Conservation (phyloP, 1,284 basidiomycete genomes). For the Peniophora sp. region DNA sequence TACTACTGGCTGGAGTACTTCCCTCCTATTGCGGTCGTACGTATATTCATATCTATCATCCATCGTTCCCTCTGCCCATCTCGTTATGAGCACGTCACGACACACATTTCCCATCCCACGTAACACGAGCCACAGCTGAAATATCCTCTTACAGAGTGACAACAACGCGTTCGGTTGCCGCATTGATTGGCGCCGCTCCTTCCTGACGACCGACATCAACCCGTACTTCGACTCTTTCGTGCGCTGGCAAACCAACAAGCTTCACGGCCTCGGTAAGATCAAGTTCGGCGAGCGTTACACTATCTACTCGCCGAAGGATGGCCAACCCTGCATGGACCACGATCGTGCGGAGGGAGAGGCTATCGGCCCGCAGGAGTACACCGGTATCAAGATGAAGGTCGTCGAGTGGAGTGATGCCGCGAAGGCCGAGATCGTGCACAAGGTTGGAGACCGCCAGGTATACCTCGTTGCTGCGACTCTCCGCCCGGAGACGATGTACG, state of each 20-base stretch:
- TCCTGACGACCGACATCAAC: slow-evolving; percentile 93
- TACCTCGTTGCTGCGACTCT: slow-evolving; percentile 94
- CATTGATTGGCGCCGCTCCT: slow-evolving; percentile 95
- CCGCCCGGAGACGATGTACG: slow-evolving; percentile 94
- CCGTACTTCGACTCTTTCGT: slow-evolving; percentile 98
- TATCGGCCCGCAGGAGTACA: slow-evolving; percentile 94
- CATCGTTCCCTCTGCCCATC: no score
- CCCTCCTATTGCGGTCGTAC: slow-evolving; percentile 87
- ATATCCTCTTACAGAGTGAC: slow-evolving; percentile 49
- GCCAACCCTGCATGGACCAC: slow-evolving; percentile 99
- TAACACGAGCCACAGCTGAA: not conserved
- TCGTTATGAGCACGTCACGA: no score
- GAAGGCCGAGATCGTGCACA: slow-evolving; percentile 55
- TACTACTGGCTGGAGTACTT: slow-evolving; percentile 91
- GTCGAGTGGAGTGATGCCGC: slow-evolving; percentile 69
- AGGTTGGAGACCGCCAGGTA: slow-evolving; percentile 74
- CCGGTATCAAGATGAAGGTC: slow-evolving; percentile 93
- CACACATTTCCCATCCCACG: no score
- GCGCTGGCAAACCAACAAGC: slow-evolving; percentile 97
- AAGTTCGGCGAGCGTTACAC: slow-evolving; percentile 99
- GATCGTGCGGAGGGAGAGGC: slow-evolving; percentile 95
- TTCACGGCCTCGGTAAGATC: slow-evolving; percentile 81
- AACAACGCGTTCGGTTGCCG: slow-evolving; percentile 85
- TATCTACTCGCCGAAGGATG: slow-evolving; percentile 98
- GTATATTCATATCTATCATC: slow-evolving; percentile 17